Base-by-base conservation (phyloP, 179 eudicot species). In the Silene vulgaris region DNA sequence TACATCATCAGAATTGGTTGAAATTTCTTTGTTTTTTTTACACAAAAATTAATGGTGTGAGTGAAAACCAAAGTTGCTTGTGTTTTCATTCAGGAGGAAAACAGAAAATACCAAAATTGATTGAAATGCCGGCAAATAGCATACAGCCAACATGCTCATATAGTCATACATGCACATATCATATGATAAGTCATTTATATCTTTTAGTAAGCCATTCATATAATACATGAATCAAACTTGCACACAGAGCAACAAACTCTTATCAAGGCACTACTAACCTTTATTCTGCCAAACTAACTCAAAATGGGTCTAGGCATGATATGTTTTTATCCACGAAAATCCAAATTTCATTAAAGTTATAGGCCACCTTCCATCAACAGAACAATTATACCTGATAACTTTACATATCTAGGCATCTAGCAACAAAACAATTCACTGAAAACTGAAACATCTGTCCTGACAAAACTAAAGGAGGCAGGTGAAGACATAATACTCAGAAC, bases 231-330 rank as follows among this genome's bases (percentile, higher is more conserved):
- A 35, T 17, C 71, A 40, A 19, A 69, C 57, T 69, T 3, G 73
- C 73, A 43, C 40, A 52, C n/a, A 26, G 23, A 23, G 23, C 23
- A 23, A 50, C 74, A 71, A 26, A 29, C 37, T 71, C 40, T 35
- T 23, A 50, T 50, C 16, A 70, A 12, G 5, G 8, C 16, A 48
- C 19, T 20, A 54, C 73, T 20, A 16, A 71, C 40, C 67, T 13
- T 13, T 71, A 67, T 17, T 71, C 62, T 52, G 62, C 62, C 3
- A 50, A 52, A 71, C 60, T 52, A 71, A 50, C 74, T 54, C 32
- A 19, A 69, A 43, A 43, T 50, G 74, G 9, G 35, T 20, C 63
- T 7, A n/a, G 3, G 45, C 75, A 54, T 56, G 59, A 16, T 13
- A 72, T 56, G 60, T 56, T 43, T 54, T 43, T 43, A 1, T n/a